phyloP scores from a whole-genome alignment of 768 basidiomycete species.

The Crassisporium funariophilum region DNA sequence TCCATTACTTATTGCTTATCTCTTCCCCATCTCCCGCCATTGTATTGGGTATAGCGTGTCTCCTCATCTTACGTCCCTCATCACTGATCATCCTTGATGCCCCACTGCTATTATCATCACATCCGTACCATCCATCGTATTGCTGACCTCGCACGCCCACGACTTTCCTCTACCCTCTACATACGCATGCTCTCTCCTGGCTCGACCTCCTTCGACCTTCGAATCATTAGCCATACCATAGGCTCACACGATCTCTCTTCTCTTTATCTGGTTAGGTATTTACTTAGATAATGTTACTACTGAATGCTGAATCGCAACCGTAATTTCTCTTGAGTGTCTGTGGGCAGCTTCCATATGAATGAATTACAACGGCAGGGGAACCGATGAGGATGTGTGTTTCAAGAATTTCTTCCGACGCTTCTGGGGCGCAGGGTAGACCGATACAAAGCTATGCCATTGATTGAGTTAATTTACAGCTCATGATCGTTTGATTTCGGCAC shows the following conservation, averaged over 20 bases:
- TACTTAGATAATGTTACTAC: too few species aligned
- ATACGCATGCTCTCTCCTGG: neutral
- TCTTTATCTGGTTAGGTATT: too few species aligned
- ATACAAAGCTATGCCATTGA: too few species aligned
- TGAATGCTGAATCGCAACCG: too few species aligned
- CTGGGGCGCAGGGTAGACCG: too few species aligned
- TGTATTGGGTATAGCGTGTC: slow-evolving; percentile 13
- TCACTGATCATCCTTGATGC: slow-evolving; percentile 7
- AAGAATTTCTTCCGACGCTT: too few species aligned
- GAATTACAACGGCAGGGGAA: too few species aligned
- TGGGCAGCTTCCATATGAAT: too few species aligned
- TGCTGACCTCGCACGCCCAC: slow-evolving; percentile 21
- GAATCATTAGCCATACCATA: neutral
- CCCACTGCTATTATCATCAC: slow-evolving; percentile 17
- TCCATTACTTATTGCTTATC: slow-evolving; percentile 12
- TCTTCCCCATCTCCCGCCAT: slow-evolving; percentile 6
- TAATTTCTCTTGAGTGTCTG: too few species aligned
- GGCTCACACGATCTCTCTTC: neutral
- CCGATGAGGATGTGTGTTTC: too few species aligned
- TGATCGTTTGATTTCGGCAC: too few species aligned
- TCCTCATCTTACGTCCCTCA: slow-evolving; percentile 3
- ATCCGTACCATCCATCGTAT: slow-evolving; percentile 12
- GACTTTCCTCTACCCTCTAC: slow-evolving; percentile 5
- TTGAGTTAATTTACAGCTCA: too few species aligned
- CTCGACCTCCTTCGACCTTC: neutral